phyloP scores from a whole-genome alignment of 768 basidiomycete species.

The Mycena vitilis region DNA sequence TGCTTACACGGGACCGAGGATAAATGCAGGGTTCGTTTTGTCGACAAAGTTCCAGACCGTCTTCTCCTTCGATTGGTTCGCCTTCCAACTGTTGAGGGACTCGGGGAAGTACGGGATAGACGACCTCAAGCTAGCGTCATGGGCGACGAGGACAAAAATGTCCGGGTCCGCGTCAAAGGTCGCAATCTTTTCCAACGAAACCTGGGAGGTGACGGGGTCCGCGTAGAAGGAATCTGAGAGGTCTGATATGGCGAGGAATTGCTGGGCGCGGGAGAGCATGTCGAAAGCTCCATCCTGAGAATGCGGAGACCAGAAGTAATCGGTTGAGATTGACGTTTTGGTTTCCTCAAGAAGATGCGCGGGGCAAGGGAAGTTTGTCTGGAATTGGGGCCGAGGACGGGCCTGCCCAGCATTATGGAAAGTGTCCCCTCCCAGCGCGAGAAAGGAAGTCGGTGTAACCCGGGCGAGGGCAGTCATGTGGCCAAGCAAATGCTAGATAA shows the following conservation, averaged over 20 bases:
- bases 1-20: constrained; percentile 19
- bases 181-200: constrained; percentile 31
- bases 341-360: constrained; percentile 29
- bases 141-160: constrained; percentile 32
- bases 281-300: constrained; percentile 24
- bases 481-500: constrained; percentile 17
- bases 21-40: constrained; percentile 9
- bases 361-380: constrained; percentile 31
- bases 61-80: constrained; percentile 16
- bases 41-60: constrained; percentile 30
- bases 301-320: constrained; percentile 29
- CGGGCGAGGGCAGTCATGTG: constrained; percentile 31
- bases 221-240: constrained; percentile 19
- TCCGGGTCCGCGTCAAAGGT: constrained; percentile 33
- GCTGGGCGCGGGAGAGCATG: constrained; percentile 24
- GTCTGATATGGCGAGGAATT: constrained; percentile 26
- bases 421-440: constrained; percentile 32
- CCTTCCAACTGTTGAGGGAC: constrained; percentile 28
- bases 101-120: constrained; percentile 23
- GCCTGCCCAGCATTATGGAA: constrained; percentile 33
- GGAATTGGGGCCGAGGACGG: constrained; percentile 26
- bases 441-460: constrained; percentile 30
- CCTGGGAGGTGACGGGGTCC: constrained; percentile 19
- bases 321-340: constrained; percentile 21
- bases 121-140: constrained; percentile 23